phyloP scores from a whole-genome alignment of 2,329 filamentous ascomycete species.

The Scedosporium dehoogii region DNA sequence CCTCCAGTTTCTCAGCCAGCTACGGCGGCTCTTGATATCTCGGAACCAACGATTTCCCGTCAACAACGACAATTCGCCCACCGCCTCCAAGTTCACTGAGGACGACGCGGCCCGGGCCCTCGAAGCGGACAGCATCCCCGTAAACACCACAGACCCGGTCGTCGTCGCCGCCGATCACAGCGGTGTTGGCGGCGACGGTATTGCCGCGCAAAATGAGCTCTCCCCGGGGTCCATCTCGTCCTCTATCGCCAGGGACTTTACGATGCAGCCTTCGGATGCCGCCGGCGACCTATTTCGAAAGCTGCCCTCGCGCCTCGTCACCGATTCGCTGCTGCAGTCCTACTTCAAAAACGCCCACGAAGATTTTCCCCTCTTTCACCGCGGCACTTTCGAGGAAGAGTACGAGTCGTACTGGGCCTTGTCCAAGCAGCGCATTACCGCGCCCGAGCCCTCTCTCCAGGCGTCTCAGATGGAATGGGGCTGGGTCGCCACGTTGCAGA shows the following conservation, averaged over 20 bases:
- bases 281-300: slow-evolving; percentile 19
- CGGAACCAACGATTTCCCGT: background rate
- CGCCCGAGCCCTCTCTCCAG: slow-evolving; percentile 4
- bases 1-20: slow-evolving; percentile 24
- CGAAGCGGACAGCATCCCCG: slow-evolving; percentile 12
- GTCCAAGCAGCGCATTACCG: slow-evolving; percentile 7
- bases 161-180: background rate
- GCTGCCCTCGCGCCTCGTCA: slow-evolving; percentile 16
- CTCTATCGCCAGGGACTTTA: slow-evolving; percentile 18
- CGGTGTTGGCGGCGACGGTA: background rate
- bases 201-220: slow-evolving; percentile 6
- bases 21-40: slow-evolving; percentile 19
- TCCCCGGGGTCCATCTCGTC: slow-evolving; percentile 18
- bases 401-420: slow-evolving; percentile 20
- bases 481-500: slow-evolving; percentile 25
- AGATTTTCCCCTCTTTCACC: slow-evolving; percentile 25
- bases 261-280: slow-evolving; percentile 14
- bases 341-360: slow-evolving; percentile 25
- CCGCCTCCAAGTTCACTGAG: slow-evolving; percentile 13
- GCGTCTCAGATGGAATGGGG: slow-evolving; percentile 18
- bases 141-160: background rate
- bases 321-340: slow-evolving; percentile 21
- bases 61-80: slow-evolving; percentile 1
- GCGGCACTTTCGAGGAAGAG: slow-evolving; percentile 23
- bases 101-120: slow-evolving; percentile 17